Evolutionary conservation across 2,329 filamentous ascomycete genomes (phyloP), one percentile per base, ranked within the genome.

Genomic region (Blastomyces parvus): DNA sequence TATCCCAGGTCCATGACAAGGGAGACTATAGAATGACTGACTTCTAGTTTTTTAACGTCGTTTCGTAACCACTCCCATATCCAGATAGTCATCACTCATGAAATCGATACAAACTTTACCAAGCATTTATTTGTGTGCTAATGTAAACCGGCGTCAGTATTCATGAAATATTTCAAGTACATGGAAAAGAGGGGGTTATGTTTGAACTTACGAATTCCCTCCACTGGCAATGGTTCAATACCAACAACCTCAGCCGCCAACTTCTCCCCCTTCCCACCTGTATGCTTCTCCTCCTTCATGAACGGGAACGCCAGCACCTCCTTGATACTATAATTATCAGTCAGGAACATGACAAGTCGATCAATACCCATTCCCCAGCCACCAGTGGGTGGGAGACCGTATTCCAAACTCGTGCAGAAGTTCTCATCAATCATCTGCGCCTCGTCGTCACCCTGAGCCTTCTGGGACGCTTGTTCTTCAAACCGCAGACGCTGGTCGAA

Each of bases 291-390:
- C 60, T 93, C 89, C 85, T 96, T 96, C 90, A 99, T 96, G 80
- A 97, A 93, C 13, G 94, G 94, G 86, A 99, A 99, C 9, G 93
- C 87, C 66, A 97, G 80, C 2, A 97, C 93, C 79, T 99, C 94
- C 79, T 94, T 92, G 76, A 99, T 99, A 70, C 86, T 90, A 81
- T 96, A 94, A 80, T 96, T 90, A 78, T 97, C 86, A 59, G 93
- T 96, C 77, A 97, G 80, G 84, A 96, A 96, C 91, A 96, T 96
- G 76, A 91, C 89, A 76, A 96, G 80, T 65, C 93, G 87, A 80
- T 97, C 92, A 69, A 96, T 94, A 67, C 94, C 94, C 85, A 97
- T 90, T 69, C 92, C 94, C 88, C 90, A 99, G 59, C 94, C 94
- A 76, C 90, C 94, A 1, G 94, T 99, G 0, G 94, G 94, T 6